phyloP scores from a whole-genome alignment of 768 basidiomycete genomes.

The Xanthoconium stramineum region DNA sequence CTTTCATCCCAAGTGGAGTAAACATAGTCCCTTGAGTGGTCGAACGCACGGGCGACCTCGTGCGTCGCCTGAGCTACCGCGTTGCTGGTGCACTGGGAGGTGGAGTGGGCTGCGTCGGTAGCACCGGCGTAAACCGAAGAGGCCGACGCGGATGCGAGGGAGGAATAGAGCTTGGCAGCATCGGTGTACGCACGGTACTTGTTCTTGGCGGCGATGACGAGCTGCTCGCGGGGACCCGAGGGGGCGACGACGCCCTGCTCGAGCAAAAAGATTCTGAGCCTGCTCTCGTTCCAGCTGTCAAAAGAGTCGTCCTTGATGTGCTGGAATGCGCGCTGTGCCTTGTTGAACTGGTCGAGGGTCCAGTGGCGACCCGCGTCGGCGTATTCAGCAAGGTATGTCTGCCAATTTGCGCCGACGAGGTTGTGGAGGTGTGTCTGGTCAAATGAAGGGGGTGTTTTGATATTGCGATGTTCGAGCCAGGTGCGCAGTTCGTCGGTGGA shows the following conservation, averaged over 20 bases:
- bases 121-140: slow-evolving; percentile 52
- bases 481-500: slow-evolving; percentile 56
- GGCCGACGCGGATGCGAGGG: slow-evolving; percentile 44
- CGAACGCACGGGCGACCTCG: slow-evolving; percentile 48
- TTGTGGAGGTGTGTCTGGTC: slow-evolving; percentile 38
- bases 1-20: slow-evolving; percentile 90
- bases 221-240: slow-evolving; percentile 72
- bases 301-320: slow-evolving; percentile 59
- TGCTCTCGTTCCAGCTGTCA: slow-evolving; percentile 83
- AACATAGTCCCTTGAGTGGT: slow-evolving; percentile 80
- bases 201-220: slow-evolving; percentile 73
- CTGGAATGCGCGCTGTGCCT: slow-evolving; percentile 61
- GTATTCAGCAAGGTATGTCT: slow-evolving; percentile 29
- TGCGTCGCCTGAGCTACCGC: slow-evolving; percentile 52
- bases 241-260: slow-evolving; percentile 87
- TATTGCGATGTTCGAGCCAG: slow-evolving; percentile 68
- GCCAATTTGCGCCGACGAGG: slow-evolving; percentile 65
- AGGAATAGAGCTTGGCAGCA: slow-evolving; percentile 56
- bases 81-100: slow-evolving; percentile 40
- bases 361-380: slow-evolving; percentile 37
- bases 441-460: slow-evolving; percentile 50
- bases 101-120: slow-evolving; percentile 34
- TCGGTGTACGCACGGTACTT: slow-evolving; percentile 58
- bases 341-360: slow-evolving; percentile 61
- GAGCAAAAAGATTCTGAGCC: slow-evolving; percentile 78